phyloP scores from a whole-genome alignment of 805 yeast genomes.

The Cyberlindnera euphorbiae region DNA sequence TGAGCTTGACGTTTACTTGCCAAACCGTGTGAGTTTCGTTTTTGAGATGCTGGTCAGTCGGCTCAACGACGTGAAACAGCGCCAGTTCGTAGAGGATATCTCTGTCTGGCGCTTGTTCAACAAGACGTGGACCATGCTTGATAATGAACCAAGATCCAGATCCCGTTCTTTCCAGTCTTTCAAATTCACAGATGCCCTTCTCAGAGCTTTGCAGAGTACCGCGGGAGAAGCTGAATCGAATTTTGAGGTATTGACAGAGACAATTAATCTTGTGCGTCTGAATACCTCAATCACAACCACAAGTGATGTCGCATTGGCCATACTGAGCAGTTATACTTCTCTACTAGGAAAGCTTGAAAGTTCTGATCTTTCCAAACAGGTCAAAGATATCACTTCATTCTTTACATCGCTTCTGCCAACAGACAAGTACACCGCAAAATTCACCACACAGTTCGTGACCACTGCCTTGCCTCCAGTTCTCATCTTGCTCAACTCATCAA shows the following conservation, averaged over 20 bases:
- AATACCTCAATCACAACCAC: slow-evolving; percentile 10
- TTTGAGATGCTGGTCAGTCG: slow-evolving; percentile 59
- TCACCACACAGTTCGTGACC: slow-evolving; percentile 14
- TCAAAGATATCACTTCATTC: slow-evolving; percentile 12
- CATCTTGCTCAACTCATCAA: neutral
- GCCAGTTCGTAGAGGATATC: slow-evolving; percentile 37
- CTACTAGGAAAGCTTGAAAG: neutral
- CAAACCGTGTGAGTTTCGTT: slow-evolving; percentile 49
- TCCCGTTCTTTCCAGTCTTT: slow-evolving; percentile 37
- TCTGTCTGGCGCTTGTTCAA: slow-evolving; percentile 49
- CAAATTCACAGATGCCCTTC: slow-evolving; percentile 35
- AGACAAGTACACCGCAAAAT: slow-evolving; percentile 20
- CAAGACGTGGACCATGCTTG: slow-evolving; percentile 33
- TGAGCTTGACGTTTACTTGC: slow-evolving; percentile 39
- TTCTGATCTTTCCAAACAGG: neutral
- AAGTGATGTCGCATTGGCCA: slow-evolving; percentile 16
- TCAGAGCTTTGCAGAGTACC: slow-evolving; percentile 21
- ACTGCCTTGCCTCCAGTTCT: slow-evolving; percentile 19
- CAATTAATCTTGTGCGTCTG: slow-evolving; percentile 14
- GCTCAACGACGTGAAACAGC: slow-evolving; percentile 43
- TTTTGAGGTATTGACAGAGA: slow-evolving; percentile 8
- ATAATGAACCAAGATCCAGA: slow-evolving; percentile 30
- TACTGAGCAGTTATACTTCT: slow-evolving; percentile 14
- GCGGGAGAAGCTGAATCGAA: neutral
- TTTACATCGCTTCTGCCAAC: slow-evolving; percentile 10